These are phyloP conservation scores for Hypoxylon fuscum DNA, from an alignment of 495 filamentous ascomycete genomes.

Conservation along the genomic window DNA sequence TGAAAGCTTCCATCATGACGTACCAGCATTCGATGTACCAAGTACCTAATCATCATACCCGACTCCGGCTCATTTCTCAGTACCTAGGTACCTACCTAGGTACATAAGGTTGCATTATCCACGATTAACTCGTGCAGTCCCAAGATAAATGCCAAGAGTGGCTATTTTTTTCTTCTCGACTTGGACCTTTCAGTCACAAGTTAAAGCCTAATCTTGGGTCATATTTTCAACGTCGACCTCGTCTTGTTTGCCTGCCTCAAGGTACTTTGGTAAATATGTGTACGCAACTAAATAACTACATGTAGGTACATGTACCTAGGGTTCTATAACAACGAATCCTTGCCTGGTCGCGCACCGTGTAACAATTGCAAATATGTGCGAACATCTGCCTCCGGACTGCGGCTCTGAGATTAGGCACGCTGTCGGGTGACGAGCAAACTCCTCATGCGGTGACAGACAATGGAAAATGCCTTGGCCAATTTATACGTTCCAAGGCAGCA, in stretches of 20 bases:
- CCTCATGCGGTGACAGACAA: slow-evolving; percentile 14
- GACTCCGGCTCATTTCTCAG: too few relatives aligned
- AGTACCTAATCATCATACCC: neutral
- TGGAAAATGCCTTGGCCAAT: slow-evolving; percentile 18
- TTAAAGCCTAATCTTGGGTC: too few relatives aligned
- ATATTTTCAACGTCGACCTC: too few relatives aligned
- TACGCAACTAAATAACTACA: too few relatives aligned
- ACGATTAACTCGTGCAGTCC: too few relatives aligned
- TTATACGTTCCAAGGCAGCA: slow-evolving; percentile 3
- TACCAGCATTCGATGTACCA: neutral
- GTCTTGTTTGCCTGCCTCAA: too few relatives aligned
- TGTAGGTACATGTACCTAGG: neutral
- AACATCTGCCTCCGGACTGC: slow-evolving; percentile 14
- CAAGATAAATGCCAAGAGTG: too few relatives aligned
- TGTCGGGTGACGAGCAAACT: slow-evolving; percentile 3
- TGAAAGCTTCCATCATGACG: slow-evolving; percentile 17
- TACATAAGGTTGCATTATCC: too few relatives aligned
- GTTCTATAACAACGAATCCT: slow-evolving; percentile 9
- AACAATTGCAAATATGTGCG: neutral
- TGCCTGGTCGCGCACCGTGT: slow-evolving; percentile 14
- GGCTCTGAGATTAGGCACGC: slow-evolving; percentile 22
- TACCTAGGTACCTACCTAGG: neutral
- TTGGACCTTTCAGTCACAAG: too few relatives aligned
- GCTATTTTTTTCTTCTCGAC: too few relatives aligned
- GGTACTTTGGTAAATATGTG: too few relatives aligned